A percentile compares a stretch with the other conserved stretches of the same genome.
These are phyloP conservation scores for Brettanomyces sp. DNA, from an alignment of 805 yeast genomes.

Conservation along the genomic window DNA sequence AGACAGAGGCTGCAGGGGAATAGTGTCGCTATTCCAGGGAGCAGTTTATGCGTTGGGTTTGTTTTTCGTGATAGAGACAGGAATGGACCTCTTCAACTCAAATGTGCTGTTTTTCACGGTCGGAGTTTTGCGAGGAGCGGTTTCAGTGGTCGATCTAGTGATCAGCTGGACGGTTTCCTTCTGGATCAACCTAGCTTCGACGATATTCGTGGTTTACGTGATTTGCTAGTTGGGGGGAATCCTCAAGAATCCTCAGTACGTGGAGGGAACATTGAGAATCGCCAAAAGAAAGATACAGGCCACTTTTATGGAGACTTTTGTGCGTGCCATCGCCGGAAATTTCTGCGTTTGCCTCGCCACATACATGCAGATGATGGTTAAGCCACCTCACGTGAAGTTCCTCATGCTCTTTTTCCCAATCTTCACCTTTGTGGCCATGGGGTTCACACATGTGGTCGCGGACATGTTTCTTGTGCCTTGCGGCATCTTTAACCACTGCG, in stretches of 20 bases:
- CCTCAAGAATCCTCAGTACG: conserved; percentile 31
- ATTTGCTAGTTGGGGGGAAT: conserved; percentile 50
- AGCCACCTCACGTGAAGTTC: conserved; percentile 70
- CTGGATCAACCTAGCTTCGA: conserved; percentile 56
- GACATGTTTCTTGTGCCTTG: conserved; percentile 65
- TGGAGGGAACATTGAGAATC: conserved; percentile 39
- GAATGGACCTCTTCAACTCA: conserved; percentile 69
- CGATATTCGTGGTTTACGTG: conserved; percentile 56
- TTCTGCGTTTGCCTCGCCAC: conserved; percentile 70
- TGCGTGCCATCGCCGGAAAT: conserved; percentile 71
- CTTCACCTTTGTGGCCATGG: conserved; percentile 69
- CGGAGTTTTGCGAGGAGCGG: conserved; percentile 62
- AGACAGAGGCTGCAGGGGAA: conserved; percentile 36
- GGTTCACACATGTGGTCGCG: conserved; percentile 75
- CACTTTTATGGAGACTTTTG: conserved; percentile 51
- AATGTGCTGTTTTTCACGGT: conserved; percentile 65
- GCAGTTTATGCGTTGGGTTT: conserved; percentile 60
- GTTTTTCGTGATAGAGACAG: conserved; percentile 65
- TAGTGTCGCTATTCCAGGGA: conserved; percentile 50
- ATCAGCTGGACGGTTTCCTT: conserved; percentile 63
- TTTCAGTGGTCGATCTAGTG: conserved; percentile 49
- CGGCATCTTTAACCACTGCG: conserved; percentile 61
- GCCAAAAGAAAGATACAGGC: conserved; percentile 33
- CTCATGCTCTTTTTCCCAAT: conserved; percentile 57
- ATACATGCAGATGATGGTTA: conserved; percentile 67